Percentiles rank a stretch among this genome's conserved stretches.
phyloP scores from a whole-genome alignment of 305 asterid genomes.

The Stenogyne calaminthoides region DNA sequence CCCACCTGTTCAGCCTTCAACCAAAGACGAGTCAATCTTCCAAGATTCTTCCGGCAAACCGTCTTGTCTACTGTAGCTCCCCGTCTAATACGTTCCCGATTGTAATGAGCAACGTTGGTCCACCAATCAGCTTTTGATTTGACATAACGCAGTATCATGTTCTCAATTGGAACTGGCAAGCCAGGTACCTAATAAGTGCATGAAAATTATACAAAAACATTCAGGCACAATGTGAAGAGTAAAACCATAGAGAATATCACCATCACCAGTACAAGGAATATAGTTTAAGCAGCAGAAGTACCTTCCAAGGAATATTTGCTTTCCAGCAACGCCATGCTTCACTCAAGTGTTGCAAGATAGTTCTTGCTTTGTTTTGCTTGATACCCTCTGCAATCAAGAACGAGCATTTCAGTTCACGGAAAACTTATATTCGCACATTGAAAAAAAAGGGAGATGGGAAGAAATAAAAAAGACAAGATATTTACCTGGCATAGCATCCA shows the following conservation, averaged over 20 bases:
- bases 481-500: slow-evolving; percentile 98
- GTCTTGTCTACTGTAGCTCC: slow-evolving; percentile 99
- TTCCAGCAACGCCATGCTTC: slow-evolving; percentile 99
- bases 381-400: slow-evolving; percentile 72
- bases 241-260: background rate
- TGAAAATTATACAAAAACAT: background rate
- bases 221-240: background rate
- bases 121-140: slow-evolving; percentile 99
- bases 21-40: slow-evolving; percentile 99
- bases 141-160: slow-evolving; percentile 98
- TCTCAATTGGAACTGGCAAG: slow-evolving; percentile 98
- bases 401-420: background rate
- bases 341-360: slow-evolving; percentile 96
- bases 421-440: background rate
- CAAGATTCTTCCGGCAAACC: slow-evolving; percentile 97
- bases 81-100: slow-evolving; percentile 97
- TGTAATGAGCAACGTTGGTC: slow-evolving; percentile 99
- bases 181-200: slow-evolving; percentile 73
- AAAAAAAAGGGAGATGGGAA: background rate
- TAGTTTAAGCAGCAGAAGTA: slow-evolving; percentile 27
- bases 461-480: slow-evolving; percentile 11
- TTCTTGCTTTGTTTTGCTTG: slow-evolving; percentile 96
- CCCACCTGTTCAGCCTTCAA: slow-evolving; percentile 95
- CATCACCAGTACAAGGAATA: slow-evolving; percentile 7
- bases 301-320: slow-evolving; percentile 99